Evolutionary conservation across 2,329 filamentous ascomycete species (phyloP).

Genomic region (Botrytis tulipae): DNA sequence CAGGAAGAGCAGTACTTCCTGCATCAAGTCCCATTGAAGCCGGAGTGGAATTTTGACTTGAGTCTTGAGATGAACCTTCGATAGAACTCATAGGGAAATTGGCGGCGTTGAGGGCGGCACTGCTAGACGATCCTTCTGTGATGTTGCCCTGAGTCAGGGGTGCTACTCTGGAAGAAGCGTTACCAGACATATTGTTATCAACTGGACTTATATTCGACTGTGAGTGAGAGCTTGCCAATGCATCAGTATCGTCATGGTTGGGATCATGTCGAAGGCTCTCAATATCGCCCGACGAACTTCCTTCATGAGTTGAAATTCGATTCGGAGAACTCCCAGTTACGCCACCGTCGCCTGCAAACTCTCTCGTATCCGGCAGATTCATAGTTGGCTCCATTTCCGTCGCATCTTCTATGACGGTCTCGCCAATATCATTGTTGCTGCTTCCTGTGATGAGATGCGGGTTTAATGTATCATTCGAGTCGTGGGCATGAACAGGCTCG

Average conservation of each 20-base stretch:
- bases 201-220: conserved; percentile 26
- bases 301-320: conserved; percentile 33
- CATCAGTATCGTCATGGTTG: neutral
- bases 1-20: conserved; percentile 48
- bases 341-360: neutral
- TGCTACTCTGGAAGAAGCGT: conserved; percentile 32
- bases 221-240: conserved; percentile 8
- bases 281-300: neutral
- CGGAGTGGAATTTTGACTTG: conserved; percentile 27
- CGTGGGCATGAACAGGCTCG: conserved; percentile 38
- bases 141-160: conserved; percentile 32
- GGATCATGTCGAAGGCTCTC: neutral
- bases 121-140: conserved; percentile 23
- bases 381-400: neutral
- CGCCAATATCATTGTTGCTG: conserved; percentile 22
- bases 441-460: conserved; percentile 23
- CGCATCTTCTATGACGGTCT: conserved; percentile 29
- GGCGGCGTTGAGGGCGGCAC: conserved; percentile 4
- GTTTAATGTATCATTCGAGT: conserved; percentile 38
- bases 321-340: conserved; percentile 17
- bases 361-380: neutral
- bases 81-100: conserved; percentile 30
- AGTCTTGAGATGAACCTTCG: conserved; percentile 31
- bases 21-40: conserved; percentile 25
- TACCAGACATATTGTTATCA: conserved; percentile 34